Base-by-base conservation (phyloP, 345 rosid genomes). In the Rhizophora apiculata region DNA sequence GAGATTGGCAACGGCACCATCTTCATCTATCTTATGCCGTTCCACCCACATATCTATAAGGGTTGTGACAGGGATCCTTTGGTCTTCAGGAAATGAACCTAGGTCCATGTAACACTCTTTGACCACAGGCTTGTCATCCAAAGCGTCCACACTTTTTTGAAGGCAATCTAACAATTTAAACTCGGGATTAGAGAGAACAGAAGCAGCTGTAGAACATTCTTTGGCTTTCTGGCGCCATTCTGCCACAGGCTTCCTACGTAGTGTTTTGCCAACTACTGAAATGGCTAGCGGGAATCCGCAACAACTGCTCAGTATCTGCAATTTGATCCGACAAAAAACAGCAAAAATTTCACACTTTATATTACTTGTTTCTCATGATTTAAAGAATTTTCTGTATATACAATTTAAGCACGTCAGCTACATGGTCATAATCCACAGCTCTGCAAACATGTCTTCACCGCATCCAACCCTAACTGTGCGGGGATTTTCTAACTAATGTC, bases 21-120 rank as follows among this genome's bases (percentile, higher is more conserved):
- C 69, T 22, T 76, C 80, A 31, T 72, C 72, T 18, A 71, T 62
- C 3, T 63, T 60, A 46, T 76, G 62, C 51, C 37, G 21, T 61
- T 67, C 80, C 1, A 31, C 68, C 76, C 76, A 76, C 10, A 72
- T 56, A 56, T 76, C 80, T 18, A 58, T 18, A 9, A 76, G 69
- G 49, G 70, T 36, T 20, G 65, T 9, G 2, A 64, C 76, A 37
- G 80, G 80, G 67, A 71, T 67, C 34, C 18, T 56, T 6, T 63
- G 68, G 62, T 68, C 80, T 64, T 71, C 80, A 7, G 76, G 80
- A 29, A 76, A 76, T 55, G 68, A 56, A 48, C 80, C 75, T 2
- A 76, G 72, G 58, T 76, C 80, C 76, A 67, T 72, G 65, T 30
- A 72, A 63, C 80, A 76, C 62, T 71, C 73, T 64, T 71, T 72